Evolutionary conservation across 176 grass and related monocot species (phyloP).

Genomic region (Guadua angustifolia): DNA sequence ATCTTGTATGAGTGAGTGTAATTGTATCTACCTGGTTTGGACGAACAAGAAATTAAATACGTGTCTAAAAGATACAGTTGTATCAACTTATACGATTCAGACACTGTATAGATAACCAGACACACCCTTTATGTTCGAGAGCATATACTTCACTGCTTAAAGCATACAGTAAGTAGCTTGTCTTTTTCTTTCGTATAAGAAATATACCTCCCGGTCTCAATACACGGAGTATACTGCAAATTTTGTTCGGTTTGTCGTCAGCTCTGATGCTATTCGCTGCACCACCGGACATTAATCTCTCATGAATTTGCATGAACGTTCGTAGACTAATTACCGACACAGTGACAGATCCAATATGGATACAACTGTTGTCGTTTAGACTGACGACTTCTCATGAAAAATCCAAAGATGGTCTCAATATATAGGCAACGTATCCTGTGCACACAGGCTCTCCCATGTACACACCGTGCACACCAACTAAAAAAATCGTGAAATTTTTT

Average conservation of each 20-base stretch:
- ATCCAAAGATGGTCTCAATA: conserved; percentile 11
- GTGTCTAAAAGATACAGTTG: no score
- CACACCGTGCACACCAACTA: no score
- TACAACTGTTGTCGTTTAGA: background rate
- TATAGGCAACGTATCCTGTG: no score
- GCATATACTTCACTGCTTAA: background rate
- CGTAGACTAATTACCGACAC: background rate
- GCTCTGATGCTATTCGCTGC: background rate
- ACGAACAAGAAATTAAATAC: no score
- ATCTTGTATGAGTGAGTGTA: no score
- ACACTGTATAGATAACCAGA: no score
- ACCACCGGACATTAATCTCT: background rate
- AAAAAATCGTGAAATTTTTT: no score
- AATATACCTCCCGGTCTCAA: background rate
- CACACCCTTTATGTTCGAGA: background rate
- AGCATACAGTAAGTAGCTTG: background rate
- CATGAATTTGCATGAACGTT: background rate
- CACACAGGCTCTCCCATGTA: no score
- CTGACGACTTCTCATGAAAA: background rate
- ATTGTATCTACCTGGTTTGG: no score
- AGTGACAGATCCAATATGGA: background rate
- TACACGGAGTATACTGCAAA: no score
- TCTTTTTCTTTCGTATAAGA: background rate
- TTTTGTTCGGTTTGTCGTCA: background rate
- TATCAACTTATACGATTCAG: no score